Conservation (phyloP, 805 yeast genomes). For the Saccharomyces cerevisiae region DNA sequence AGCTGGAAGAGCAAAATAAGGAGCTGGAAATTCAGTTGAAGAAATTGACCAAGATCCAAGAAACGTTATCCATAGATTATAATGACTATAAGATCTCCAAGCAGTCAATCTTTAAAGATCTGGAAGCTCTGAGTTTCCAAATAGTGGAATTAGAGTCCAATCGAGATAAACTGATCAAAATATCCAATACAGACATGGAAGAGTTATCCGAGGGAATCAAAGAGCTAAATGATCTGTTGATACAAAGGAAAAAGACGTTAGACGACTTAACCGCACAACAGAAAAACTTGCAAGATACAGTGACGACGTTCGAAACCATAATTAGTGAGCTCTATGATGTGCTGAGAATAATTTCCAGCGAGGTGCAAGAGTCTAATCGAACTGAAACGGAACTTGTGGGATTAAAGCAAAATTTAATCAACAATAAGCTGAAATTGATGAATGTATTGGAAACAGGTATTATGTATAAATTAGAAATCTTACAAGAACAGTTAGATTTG, state of each 20-base stretch:
- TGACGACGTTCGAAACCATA: slow-evolving; percentile 45
- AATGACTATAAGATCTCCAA: slow-evolving; percentile 57
- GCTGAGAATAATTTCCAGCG: slow-evolving; percentile 38
- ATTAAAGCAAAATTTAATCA: slow-evolving; percentile 38
- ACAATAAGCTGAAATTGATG: slow-evolving; percentile 35
- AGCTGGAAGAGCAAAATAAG: slow-evolving; percentile 42
- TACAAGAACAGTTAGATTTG: slow-evolving; percentile 38
- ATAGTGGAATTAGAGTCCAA: slow-evolving; percentile 50
- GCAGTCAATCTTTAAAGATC: slow-evolving; percentile 43
- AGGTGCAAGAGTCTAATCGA: slow-evolving; percentile 35
- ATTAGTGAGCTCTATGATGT: slow-evolving; percentile 25
- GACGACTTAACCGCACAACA: slow-evolving; percentile 39
- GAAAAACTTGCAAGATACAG: slow-evolving; percentile 44
- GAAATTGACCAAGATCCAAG: slow-evolving; percentile 53
- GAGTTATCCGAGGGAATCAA: slow-evolving; percentile 44
- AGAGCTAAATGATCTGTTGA: slow-evolving; percentile 40
- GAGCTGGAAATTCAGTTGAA: slow-evolving; percentile 56
- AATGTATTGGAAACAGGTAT: slow-evolving; percentile 35
- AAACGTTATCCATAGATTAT: slow-evolving; percentile 52
- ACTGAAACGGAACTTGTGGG: slow-evolving; percentile 38
- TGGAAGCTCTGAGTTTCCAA: slow-evolving; percentile 54
- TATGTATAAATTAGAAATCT: slow-evolving; percentile 33
- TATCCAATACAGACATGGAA: slow-evolving; percentile 53
- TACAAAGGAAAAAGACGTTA: slow-evolving; percentile 33
- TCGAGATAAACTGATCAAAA: slow-evolving; percentile 50